These are phyloP conservation scores for Ganoderma meredithae DNA, from an alignment of 1,284 basidiomycete genomes.

Conservation along the genomic window DNA sequence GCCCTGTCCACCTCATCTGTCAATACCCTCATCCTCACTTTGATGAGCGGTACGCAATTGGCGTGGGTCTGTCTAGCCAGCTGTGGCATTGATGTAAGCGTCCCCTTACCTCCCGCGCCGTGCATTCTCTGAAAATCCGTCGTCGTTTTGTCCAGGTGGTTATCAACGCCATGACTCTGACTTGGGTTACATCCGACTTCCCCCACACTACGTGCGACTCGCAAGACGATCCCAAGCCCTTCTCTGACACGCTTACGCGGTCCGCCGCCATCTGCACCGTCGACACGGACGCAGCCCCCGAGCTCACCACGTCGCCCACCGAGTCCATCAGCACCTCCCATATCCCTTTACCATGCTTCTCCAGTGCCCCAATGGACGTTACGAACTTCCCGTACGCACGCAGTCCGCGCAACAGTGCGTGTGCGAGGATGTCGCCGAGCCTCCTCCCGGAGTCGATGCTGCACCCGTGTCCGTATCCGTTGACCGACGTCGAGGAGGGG, in stretches of 20 bases:
- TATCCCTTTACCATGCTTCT: background rate
- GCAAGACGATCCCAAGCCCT: conserved; percentile 6
- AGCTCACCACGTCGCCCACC: background rate
- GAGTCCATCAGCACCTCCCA: background rate
- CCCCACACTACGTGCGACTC: background rate
- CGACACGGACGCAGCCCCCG: background rate
- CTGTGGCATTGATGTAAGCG: conserved; percentile 56
- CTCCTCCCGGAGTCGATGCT: background rate
- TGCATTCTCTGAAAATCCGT: background rate
- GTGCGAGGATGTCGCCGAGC: background rate
- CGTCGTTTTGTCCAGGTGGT: conserved; percentile 19
- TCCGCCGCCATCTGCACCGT: conserved; percentile 16
- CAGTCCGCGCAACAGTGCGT: background rate
- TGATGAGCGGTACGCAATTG: conserved; percentile 56
- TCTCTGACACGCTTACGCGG: conserved; percentile 10
- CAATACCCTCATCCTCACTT: conserved; percentile 58
- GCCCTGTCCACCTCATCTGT: conserved; percentile 51
- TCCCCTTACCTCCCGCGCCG: background rate
- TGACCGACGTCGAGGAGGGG: background rate
- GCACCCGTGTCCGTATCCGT: background rate
- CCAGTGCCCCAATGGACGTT: background rate
- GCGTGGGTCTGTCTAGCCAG: conserved; percentile 62
- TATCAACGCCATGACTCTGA: conserved; percentile 37
- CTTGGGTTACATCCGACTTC: conserved; percentile 38
- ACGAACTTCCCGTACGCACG: background rate